phyloP scores from a whole-genome alignment of 1,284 basidiomycete species.

The Pseudozyma tsukubaensis region DNA sequence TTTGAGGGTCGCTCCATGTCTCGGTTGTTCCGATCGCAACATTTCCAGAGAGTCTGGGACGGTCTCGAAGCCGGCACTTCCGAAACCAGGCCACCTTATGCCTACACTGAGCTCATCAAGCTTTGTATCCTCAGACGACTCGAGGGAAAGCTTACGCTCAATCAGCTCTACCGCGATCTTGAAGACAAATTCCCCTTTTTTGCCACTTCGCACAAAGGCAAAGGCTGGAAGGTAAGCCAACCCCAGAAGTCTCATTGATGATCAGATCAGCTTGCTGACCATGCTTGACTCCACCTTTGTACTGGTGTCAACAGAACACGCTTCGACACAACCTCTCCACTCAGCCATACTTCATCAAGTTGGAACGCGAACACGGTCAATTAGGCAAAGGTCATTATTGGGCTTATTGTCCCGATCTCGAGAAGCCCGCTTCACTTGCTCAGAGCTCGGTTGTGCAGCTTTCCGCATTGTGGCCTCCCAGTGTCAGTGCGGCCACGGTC shows the following conservation, averaged over 20 bases:
- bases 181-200: constrained; percentile 44
- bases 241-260: not conserved
- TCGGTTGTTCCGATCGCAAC: constrained; percentile 26
- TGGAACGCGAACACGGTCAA: constrained; percentile 37
- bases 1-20: constrained; percentile 14
- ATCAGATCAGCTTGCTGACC: not conserved
- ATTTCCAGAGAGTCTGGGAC: constrained; percentile 36
- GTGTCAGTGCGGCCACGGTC: constrained; percentile 12
- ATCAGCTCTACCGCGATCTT: constrained; percentile 43
- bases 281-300: not conserved
- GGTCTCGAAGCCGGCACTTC: constrained; percentile 16
- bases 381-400: constrained; percentile 48
- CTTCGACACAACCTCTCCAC: constrained; percentile 49
- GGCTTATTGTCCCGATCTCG: constrained; percentile 40
- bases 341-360: constrained; percentile 49
- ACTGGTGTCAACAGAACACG: constrained; percentile 33
- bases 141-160: constrained; percentile 39
- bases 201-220: constrained; percentile 23
- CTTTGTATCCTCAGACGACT: constrained; percentile 43
- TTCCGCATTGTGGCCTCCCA: constrained; percentile 28
- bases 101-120: constrained; percentile 52
- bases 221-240: constrained; percentile 45
- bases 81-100: constrained; percentile 17
- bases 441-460: constrained; percentile 40
- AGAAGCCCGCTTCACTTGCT: constrained; percentile 39